Evolutionary conservation across 768 basidiomycete genomes (phyloP).

Genomic region (Pholiota molesta): DNA sequence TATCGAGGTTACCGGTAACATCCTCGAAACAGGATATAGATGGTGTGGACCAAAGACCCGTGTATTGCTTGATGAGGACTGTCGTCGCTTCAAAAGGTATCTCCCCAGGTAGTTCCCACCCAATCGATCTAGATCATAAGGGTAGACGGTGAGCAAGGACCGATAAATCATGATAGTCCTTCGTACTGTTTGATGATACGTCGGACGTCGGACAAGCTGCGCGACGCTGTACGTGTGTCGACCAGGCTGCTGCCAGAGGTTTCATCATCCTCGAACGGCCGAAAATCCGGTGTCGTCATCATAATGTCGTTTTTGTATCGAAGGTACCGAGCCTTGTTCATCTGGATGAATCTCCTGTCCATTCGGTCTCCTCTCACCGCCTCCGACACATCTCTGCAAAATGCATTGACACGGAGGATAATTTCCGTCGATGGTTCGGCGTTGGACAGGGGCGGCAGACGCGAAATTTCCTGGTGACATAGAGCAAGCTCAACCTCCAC

Average conservation of each 20-base stretch:
- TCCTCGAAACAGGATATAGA: constrained; percentile 33
- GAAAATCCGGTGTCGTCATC: constrained; percentile 36
- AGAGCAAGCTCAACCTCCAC: constrained; percentile 41
- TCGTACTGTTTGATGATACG: constrained; percentile 32
- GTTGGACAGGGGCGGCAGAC: constrained; percentile 42
- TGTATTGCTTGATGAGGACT: constrained; percentile 29
- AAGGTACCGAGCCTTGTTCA: constrained; percentile 29
- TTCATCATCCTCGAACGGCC: constrained; percentile 24
- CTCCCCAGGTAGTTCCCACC: constrained; percentile 39
- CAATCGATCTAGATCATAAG: constrained; percentile 28
- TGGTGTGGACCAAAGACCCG: constrained; percentile 31
- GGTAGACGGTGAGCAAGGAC: not conserved
- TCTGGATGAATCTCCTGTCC: constrained; percentile 31
- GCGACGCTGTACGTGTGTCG: constrained; percentile 5
- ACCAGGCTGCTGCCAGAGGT: not conserved
- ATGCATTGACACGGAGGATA: constrained; percentile 42
- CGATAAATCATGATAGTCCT: not conserved
- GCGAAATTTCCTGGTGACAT: constrained; percentile 34
- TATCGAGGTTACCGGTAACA: constrained; percentile 14
- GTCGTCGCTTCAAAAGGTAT: constrained; percentile 39
- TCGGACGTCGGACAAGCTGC: constrained; percentile 27
- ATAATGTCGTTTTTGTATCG: constrained; percentile 33
- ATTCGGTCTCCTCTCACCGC: constrained; percentile 28
- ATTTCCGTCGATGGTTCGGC: constrained; percentile 50
- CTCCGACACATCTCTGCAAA: constrained; percentile 37